Conservation (phyloP, 192 early-diverging fungal genomes). For the Backusella sp. region DNA sequence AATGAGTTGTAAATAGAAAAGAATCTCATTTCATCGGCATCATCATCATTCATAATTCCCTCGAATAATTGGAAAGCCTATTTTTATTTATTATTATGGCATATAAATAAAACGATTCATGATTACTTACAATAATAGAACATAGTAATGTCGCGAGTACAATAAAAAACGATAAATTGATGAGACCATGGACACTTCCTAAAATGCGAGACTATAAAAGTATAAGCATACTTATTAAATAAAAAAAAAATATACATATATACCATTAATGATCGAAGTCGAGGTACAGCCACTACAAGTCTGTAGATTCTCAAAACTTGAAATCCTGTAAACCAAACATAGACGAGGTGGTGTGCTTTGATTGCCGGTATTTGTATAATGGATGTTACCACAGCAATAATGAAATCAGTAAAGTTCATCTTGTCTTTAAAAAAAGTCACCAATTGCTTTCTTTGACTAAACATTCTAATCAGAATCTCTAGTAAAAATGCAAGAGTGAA, state of each 20-base stretch:
- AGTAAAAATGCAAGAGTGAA: slow-evolving; percentile 50
- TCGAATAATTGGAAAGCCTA: slow-evolving; percentile 45
- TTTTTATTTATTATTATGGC: not conserved
- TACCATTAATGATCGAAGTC: slow-evolving; percentile 48
- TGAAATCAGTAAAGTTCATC: slow-evolving; percentile 48
- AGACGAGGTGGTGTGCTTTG: slow-evolving; percentile 30
- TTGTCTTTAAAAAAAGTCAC: slow-evolving; percentile 42
- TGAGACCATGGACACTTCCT: slow-evolving; percentile 55
- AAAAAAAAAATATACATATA: not conserved
- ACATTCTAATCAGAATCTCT: slow-evolving; percentile 47
- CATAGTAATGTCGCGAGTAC: slow-evolving; percentile 45
- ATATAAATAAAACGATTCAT: not conserved
- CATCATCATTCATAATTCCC: slow-evolving; percentile 21
- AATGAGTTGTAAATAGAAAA: slow-evolving; percentile 55
- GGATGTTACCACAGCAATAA: slow-evolving; percentile 44
- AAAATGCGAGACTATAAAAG: slow-evolving; percentile 45
- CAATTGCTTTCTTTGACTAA: slow-evolving; percentile 29
- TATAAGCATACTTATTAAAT: not conserved
- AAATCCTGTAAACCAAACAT: slow-evolving; percentile 53
- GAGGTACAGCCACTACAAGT: slow-evolving; percentile 46
- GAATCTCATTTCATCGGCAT: slow-evolving; percentile 39
- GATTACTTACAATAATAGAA: slow-evolving; percentile 49
- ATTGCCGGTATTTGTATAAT: slow-evolving; percentile 54
- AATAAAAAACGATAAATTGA: slow-evolving; percentile 60
- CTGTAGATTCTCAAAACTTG: slow-evolving; percentile 53